Evolutionary conservation across 441 rosid species (phyloP), one percentile per base, ranked within the genome.

Genomic region (Brassica balearica): DNA sequence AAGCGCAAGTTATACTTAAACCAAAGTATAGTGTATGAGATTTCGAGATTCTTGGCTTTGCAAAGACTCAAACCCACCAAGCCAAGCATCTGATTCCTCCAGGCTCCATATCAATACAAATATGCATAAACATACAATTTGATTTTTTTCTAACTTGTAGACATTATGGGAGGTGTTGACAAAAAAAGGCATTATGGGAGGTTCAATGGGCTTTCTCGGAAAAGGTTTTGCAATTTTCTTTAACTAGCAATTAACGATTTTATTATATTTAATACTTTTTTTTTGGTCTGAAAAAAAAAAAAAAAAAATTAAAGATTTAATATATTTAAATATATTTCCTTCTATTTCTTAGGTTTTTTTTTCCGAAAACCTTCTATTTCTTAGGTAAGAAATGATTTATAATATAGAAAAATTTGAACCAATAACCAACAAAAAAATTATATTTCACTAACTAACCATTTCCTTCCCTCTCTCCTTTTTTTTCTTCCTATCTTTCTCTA

Each of bases 201-300:
- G 80, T 77, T 34, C 81, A 69, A 81, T 82, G 92, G 85, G 92
- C 48, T 81, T 79, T 80, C 70, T 88, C 82, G 90, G 90, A 68
- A 86, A 79, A 87, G 93, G 92, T 88, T 51, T 56, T 71, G 56
- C 48, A 15, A 64, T 77, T 48, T 41, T 65, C 14, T 46, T 8
- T 5, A 36, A 55, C 51, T 59, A 22, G 8, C 19, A 4, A 19
- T 19, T 19, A 38, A 9, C 46, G 27, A 4, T 8, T n/a, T 36
- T 22, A 23, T 72, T 4, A 11, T 43, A 14, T 58, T 25, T 25
- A 25, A 25, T 25, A 25, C 27, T 25, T 25, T 25, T 25, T 25
- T 25, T 25, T 25, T 25, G 27, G 27, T 25, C 27, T 25, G 27
- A 25, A 25, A 25, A 25, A 25, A 25, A 25, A 4, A 4, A 25